Evolutionary conservation across 805 yeast genomes (phyloP).

Genomic region (Lipomyces oligophaga): DNA sequence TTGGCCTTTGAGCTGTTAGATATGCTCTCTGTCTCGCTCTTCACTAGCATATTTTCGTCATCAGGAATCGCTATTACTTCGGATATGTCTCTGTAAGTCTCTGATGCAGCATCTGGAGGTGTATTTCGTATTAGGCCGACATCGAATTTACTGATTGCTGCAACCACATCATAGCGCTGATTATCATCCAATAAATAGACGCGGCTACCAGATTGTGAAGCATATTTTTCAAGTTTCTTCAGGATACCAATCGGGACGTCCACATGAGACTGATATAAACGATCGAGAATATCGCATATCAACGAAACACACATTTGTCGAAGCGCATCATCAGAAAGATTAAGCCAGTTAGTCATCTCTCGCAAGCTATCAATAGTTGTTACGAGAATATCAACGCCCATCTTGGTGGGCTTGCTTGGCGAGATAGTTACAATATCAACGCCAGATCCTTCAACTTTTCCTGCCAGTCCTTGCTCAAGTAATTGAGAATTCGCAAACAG

Average conservation of each 20-base stretch:
- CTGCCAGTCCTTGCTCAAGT: constrained; percentile 41
- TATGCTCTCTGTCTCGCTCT: background rate
- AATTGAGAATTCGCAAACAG: constrained; percentile 63
- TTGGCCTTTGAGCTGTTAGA: background rate
- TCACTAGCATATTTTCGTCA: too few relatives aligned
- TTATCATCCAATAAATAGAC: constrained; percentile 66
- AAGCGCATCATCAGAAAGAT: constrained; percentile 74
- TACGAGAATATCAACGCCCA: constrained; percentile 42
- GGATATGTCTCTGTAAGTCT: background rate
- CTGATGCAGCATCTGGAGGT: background rate
- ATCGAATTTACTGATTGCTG: constrained; percentile 14
- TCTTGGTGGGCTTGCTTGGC: constrained; percentile 11
- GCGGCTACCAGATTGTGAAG: constrained; percentile 48
- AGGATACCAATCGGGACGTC: constrained; percentile 52
- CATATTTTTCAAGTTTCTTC: constrained; percentile 44
- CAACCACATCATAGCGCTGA: constrained; percentile 60
- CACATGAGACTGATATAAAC: constrained; percentile 55
- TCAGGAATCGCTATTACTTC: background rate
- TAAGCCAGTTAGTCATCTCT: constrained; percentile 71
- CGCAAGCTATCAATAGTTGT: constrained; percentile 60
- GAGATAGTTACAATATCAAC: constrained; percentile 20
- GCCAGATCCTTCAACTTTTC: constrained; percentile 32
- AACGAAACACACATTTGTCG: constrained; percentile 68
- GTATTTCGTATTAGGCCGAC: background rate
- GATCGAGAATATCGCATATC: constrained; percentile 60